Conservation (phyloP, 208 protist species). For the Acanthamoeba healyi region DNA sequence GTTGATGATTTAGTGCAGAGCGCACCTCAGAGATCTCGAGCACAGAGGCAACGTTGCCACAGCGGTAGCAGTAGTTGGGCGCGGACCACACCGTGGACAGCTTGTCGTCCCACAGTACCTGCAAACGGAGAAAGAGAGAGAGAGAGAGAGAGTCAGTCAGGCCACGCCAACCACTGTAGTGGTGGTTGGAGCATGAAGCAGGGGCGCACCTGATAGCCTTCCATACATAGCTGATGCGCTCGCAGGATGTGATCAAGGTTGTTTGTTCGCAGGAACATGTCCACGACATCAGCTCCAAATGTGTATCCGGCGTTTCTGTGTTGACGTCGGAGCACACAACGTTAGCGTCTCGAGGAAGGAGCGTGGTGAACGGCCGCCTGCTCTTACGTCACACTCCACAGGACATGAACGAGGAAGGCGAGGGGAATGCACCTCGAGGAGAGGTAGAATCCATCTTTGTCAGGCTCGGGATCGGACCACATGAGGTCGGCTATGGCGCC, state of each 20-base stretch:
- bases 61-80: too few relatives aligned
- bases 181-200: too few relatives aligned
- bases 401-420: not conserved
- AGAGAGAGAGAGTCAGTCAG: too few relatives aligned
- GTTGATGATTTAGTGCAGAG: too few relatives aligned
- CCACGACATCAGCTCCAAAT: conserved; percentile 90
- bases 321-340: not conserved
- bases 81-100: conserved; percentile 97
- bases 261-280: conserved; percentile 91
- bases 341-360: not conserved
- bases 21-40: conserved; percentile 96
- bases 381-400: too few relatives aligned
- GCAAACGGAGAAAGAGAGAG: too few relatives aligned
- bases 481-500: conserved; percentile 97
- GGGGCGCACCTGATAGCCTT: conserved; percentile 88
- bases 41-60: conserved; percentile 92
- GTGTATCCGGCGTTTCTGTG: conserved; percentile 89
- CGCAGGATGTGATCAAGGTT: conserved; percentile 90
- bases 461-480: conserved; percentile 97
- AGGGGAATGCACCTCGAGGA: not conserved
- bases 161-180: too few relatives aligned
- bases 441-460: conserved; percentile 58
- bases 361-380: too few relatives aligned
- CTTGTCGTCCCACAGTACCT: conserved; percentile 89
- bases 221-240: conserved; percentile 93